Base-by-base conservation (phyloP, 2,329 filamentous ascomycete species). In the Diaporthe ilicicola region DNA sequence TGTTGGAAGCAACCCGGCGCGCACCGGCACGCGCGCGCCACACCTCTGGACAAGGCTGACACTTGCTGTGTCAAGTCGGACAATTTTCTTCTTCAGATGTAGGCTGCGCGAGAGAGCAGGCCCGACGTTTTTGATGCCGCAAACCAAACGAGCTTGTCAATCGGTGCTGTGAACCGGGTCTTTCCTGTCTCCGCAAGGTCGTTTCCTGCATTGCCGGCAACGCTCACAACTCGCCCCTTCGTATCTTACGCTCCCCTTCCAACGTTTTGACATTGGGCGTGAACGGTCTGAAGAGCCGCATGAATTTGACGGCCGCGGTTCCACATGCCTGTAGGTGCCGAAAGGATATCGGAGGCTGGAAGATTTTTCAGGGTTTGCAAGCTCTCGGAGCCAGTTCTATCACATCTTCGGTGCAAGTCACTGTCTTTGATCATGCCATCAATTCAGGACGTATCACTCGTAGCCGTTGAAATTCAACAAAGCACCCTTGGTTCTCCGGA, bases 31-130 rank as follows among this genome's bases (percentile, higher is more conserved):
- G 34, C 42, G 44, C 44, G 59, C 59, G 59, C 50, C 59, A 34
- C 59, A 50, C n/a, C 44, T 64, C 32, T 19, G 34, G 59, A 29
- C 59, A 37, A 50, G 59, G 59, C 59, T 64, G 44, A 64, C 59
- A 48, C 44, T 64, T 64, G 59, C 44, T 50, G 29, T n/a, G 32
- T 48, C 59, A 34, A 48, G 42, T 62, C 59, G 59, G 59, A 48
- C 42, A 48, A 50, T 50, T 64, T 64, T 64, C 44, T 44, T 27
- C 3, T 64, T 64, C 29, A 37, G 44, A 50, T 37, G 17, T 3
- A 48, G 24, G 29, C 29, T 19, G 59, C 29, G 42, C 44, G 29
- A 64, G 44, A 64, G 44, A 50, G 44, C n/a, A n/a, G 44, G 39
- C n/a, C 39, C 24, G 29, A 24, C n/a, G 7, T 37, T 15, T 54